Evolutionary conservation across 768 basidiomycete species (phyloP).

Genomic region (Lactifluus subvellereus): DNA sequence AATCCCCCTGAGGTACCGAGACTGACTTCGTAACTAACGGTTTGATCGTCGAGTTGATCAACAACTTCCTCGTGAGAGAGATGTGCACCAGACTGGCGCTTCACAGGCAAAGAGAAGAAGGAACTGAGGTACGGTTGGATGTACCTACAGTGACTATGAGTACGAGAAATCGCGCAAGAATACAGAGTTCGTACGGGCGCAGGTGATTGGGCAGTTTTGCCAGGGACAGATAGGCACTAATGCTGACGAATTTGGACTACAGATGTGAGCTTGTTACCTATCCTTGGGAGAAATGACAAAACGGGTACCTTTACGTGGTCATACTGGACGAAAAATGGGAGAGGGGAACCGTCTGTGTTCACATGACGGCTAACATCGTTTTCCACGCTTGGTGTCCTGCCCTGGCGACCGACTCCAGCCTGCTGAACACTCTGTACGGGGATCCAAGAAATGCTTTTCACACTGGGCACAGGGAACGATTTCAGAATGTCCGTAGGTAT

Average conservation of each 20-base stretch:
- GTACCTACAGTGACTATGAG: slow-evolving; percentile 42
- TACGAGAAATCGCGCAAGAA: neutral
- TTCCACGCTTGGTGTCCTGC: slow-evolving; percentile 30
- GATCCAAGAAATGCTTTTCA: slow-evolving; percentile 90
- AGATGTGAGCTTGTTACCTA: neutral
- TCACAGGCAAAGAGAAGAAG: slow-evolving; percentile 87
- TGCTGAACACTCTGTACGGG: slow-evolving; percentile 66
- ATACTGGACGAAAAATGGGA: slow-evolving; percentile 91
- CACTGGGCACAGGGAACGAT: slow-evolving; percentile 85
- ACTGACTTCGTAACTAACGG: slow-evolving; percentile 75
- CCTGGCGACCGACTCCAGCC: slow-evolving; percentile 43
- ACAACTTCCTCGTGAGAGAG: slow-evolving; percentile 87
- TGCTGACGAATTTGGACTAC: slow-evolving; percentile 87
- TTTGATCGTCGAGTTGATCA: slow-evolving; percentile 84
- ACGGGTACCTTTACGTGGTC: slow-evolving; percentile 77
- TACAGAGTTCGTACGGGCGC: slow-evolving; percentile 52
- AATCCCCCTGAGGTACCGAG: slow-evolving; percentile 61
- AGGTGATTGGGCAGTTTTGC: slow-evolving; percentile 65
- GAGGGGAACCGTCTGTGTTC: slow-evolving; percentile 52
- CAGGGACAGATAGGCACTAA: slow-evolving; percentile 77
- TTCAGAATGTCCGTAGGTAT: slow-evolving; percentile 80
- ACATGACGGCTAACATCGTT: slow-evolving; percentile 57
- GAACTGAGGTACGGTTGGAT: slow-evolving; percentile 71
- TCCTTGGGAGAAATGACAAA: neutral
- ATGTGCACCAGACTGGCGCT: slow-evolving; percentile 56